phyloP scores from a whole-genome alignment of 805 yeast species.

The Hanseniaspora guilliermondii region DNA sequence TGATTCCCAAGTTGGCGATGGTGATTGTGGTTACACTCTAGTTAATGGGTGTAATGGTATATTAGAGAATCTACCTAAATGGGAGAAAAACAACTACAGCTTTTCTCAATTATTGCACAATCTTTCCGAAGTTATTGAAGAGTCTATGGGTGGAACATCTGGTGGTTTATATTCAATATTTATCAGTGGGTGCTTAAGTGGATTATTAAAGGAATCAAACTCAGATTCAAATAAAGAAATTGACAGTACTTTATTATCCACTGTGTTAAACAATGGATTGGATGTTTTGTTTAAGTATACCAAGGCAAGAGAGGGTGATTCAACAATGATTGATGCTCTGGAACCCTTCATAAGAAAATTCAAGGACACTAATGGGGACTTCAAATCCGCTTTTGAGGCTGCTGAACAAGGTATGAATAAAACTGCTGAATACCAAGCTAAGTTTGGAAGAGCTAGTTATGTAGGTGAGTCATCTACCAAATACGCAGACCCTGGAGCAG shows the following conservation, averaged over 20 bases:
- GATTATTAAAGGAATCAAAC: conserved; percentile 26
- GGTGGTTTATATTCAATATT: conserved; percentile 86
- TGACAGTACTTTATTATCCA: conserved; percentile 31
- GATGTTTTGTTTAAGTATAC: conserved; percentile 74
- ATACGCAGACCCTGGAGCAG: conserved; percentile 90
- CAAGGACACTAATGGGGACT: conserved; percentile 33
- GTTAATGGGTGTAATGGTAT: conserved; percentile 72
- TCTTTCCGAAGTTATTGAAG: conserved; percentile 73
- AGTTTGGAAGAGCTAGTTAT: conserved; percentile 88
- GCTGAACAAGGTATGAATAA: conserved; percentile 65
- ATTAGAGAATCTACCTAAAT: conserved; percentile 36
- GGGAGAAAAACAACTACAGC: conserved; percentile 33
- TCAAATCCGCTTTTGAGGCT: conserved; percentile 50
- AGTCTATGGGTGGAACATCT: conserved; percentile 94
- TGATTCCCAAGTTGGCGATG: conserved; percentile 89
- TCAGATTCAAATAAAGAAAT: conserved; percentile 23
- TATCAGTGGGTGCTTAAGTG: conserved; percentile 60
- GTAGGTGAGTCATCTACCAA: conserved; percentile 54
- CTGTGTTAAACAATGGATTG: conserved; percentile 46
- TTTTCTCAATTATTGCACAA: conserved; percentile 41
- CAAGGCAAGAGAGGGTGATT: conserved; percentile 75
- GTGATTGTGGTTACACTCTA: conserved; percentile 91
- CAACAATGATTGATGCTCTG: conserved; percentile 79
- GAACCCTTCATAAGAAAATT: conserved; percentile 73
- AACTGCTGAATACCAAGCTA: conserved; percentile 65